phyloP scores from a whole-genome alignment of 345 rosid genomes.

The Noccaea bulbosa region DNA sequence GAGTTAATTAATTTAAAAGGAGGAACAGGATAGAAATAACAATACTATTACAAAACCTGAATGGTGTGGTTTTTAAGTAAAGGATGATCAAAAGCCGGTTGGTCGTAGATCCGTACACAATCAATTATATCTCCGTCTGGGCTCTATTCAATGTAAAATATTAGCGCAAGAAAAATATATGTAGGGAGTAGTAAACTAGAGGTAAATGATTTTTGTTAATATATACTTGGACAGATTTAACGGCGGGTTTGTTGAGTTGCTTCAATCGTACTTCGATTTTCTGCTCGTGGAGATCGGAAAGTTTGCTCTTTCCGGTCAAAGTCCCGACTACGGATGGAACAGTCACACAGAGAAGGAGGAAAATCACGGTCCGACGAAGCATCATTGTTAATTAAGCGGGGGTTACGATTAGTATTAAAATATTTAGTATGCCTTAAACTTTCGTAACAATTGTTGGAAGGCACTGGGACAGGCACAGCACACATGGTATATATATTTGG shows the following conservation, averaged over 20 bases:
- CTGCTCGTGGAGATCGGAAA: neutral
- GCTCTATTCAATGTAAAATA: conserved; percentile 23
- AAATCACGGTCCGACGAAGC: neutral
- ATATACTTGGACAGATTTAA: conserved; percentile 64
- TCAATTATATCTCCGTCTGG: conserved; percentile 39
- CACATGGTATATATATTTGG: neutral
- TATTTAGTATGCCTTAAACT: neutral
- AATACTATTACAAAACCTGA: conserved; percentile 16
- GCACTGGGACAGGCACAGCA: neutral
- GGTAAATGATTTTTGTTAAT: neutral
- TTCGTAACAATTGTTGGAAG: conserved; percentile 1
- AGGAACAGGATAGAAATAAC: neutral
- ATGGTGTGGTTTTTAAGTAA: conserved; percentile 13
- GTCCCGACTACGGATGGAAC: neutral
- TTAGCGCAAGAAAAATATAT: neutral
- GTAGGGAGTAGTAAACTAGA: neutral
- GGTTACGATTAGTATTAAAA: neutral
- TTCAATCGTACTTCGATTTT: conserved; percentile 56
- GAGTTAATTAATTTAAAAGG: neutral
- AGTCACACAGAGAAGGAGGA: neutral
- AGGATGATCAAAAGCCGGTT: conserved; percentile 26
- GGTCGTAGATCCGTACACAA: conserved; percentile 25
- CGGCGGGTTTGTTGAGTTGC: conserved; percentile 64
- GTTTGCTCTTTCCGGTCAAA: neutral
- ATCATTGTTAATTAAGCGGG: neutral